Conservation (phyloP, 1,139 yeast genomes). For the Suhomyces choctaworum region DNA sequence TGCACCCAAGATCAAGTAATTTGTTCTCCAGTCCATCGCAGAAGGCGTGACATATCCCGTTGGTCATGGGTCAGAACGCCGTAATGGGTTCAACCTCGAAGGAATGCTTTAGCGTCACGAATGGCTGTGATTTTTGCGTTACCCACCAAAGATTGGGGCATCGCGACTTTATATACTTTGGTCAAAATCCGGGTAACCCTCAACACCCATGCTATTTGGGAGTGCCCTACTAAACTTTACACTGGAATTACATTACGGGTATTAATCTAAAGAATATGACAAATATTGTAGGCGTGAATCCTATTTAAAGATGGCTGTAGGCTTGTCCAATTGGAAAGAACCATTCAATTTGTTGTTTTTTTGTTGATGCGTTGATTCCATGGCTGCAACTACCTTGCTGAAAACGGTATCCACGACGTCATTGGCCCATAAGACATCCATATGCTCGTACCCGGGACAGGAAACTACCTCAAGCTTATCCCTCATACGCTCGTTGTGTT, state of each 20-base stretch:
- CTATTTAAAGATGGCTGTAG: too few species aligned
- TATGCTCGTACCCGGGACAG: constrained; percentile 35
- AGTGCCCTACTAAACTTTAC: background rate
- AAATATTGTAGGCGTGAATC: too few species aligned
- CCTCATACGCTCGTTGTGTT: constrained; percentile 27
- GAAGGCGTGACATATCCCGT: constrained; percentile 53
- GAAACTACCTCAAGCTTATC: constrained; percentile 22
- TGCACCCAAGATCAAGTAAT: constrained; percentile 80
- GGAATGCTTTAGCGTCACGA: constrained; percentile 66
- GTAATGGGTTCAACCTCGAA: constrained; percentile 73
- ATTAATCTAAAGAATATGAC: too few species aligned
- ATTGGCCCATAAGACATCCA: constrained; percentile 39
- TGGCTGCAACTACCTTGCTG: constrained; percentile 13
- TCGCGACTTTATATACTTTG: constrained; percentile 10
- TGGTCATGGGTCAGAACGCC: constrained; percentile 81
- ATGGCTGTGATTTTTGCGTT: constrained; percentile 75
- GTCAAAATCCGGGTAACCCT: constrained; percentile 15
- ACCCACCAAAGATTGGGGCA: constrained; percentile 22
- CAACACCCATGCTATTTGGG: background rate
- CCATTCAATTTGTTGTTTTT: too few species aligned
- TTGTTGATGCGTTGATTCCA: constrained; percentile 1
- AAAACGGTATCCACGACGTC: constrained; percentile 33
- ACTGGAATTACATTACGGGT: background rate
- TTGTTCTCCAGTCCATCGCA: constrained; percentile 66
- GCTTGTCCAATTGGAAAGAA: too few species aligned